phyloP scores from a whole-genome alignment of 2,329 filamentous ascomycete species.

The Venturia carpophila region DNA sequence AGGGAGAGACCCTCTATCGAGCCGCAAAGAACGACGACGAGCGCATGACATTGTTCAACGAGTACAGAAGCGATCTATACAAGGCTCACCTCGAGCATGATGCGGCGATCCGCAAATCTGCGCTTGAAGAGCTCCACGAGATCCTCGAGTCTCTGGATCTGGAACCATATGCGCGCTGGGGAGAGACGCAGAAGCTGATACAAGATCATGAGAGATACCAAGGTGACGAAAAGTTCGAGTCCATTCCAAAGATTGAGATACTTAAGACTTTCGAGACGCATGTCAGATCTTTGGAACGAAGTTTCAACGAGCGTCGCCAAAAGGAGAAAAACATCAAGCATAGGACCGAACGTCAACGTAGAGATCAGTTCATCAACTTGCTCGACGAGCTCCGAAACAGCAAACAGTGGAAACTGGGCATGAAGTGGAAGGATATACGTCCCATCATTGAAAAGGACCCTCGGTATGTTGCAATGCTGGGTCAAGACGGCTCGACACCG shows the following conservation, averaged over 20 bases:
- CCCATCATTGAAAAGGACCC: conserved; percentile 69
- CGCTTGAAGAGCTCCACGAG: conserved; percentile 73
- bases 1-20: conserved; percentile 91
- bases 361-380: conserved; percentile 70
- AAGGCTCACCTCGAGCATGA: conserved; percentile 73
- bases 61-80: conserved; percentile 81
- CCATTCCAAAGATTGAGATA: conserved; percentile 80
- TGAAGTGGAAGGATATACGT: conserved; percentile 80
- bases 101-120: conserved; percentile 62
- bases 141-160: conserved; percentile 70
- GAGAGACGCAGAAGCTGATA: conserved; percentile 77
- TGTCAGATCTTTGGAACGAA: conserved; percentile 83
- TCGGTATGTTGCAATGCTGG: conserved; percentile 75
- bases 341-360: conserved; percentile 75
- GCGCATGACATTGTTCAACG: conserved; percentile 82
- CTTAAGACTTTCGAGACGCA: conserved; percentile 90
- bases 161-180: conserved; percentile 92
- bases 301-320: conserved; percentile 85
- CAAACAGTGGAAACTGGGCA: conserved; percentile 79
- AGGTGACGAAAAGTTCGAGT: conserved; percentile 74
- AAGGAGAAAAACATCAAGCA: conserved; percentile 74
- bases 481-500: conserved; percentile 73
- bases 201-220: conserved; percentile 70
- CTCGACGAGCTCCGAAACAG: conserved; percentile 64
- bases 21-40: conserved; percentile 83